Evolutionary conservation across 1,139 yeast genomes (phyloP), one percentile per base, ranked within the genome.

Genomic region (Hansenula anomala): DNA sequence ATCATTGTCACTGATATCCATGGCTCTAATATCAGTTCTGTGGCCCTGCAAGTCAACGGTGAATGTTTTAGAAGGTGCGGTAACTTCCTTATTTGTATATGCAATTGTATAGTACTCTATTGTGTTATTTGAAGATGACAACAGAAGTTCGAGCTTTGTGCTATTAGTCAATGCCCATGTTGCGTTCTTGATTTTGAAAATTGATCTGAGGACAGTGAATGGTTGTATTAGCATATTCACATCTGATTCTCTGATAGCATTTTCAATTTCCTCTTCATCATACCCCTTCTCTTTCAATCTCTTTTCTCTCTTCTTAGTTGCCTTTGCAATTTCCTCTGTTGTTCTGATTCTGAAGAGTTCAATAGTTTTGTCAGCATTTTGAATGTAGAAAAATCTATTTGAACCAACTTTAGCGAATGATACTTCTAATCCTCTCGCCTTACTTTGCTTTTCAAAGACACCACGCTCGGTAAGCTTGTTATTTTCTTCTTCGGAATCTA

Each of bases 1-100:
- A 56, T 82, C 78, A 61, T 90, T 97, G 33, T 80, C 76, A 36
- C 95, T 83, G 29, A 94, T 69, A 48, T 89, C 90, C 58, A 87
- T 67, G 6, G 96, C 75, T 54, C 98, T 74, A 27, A 92, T 73
- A 59, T 94, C 99, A 5, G 87, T 78, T 58, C 97, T 78, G 57
- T 90, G 97, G 20, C 98, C 99, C 36, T 78, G 73, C 34, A 79
- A 63, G 35, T 89, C 96, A 27, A 92, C 69, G 1, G 80, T 62
- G 53, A 76, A 76, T 22, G 66, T 55, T 51, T 70, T 78, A 3
- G 66, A 59, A 5, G 77, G 72, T 27, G 69, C 67, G 4, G 74
- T 64, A 14, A 76, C 71, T 30, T 76, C 79, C 34, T 73, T 72
- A 39, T 70, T 71, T 14, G 67, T 62, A 34, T 69, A 61, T 20